Evolutionary conservation across 2,329 filamentous ascomycete genomes (phyloP), one percentile per base, ranked within the genome.

Genomic region (Clonostachys rhizophaga): DNA sequence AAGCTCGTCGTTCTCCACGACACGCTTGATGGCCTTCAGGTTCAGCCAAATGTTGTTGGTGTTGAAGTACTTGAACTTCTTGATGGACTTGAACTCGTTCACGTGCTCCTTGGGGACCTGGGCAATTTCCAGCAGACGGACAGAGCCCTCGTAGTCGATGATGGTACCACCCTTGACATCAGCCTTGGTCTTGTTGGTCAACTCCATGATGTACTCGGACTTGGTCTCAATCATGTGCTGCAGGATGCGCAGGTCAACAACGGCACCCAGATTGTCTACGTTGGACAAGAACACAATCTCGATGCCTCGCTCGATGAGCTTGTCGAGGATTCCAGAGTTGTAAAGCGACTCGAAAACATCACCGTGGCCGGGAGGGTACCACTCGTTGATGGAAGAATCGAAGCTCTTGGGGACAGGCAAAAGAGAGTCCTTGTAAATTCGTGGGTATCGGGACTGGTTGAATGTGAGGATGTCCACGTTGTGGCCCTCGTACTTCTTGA

Each of bases 1-100:
- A 47, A 99, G 86, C 78, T 97, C 92, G 69, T 96, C 90, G 71
- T 95, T 91, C 83, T 97, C 94, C 8, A 99, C 94, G 47, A 99
- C 91, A 51, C 94, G 91, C 87, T 97, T 97, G 75, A 99, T 88
- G 58, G 94, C 94, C 67, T 89, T 86, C 61, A 96, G 81, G 77
- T 96, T 96, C 81, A 99, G 88, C 94, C 94, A 99, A 75, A 99
- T 96, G 83, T 99, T 99, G 88, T 99, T 99, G 73, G 94, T 99
- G 84, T 99, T 99, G 87, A 99, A 99, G 85, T 99, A 99, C 83
- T 95, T 96, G 87, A 99, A 99, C 83, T 99, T 99, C 87, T 99
- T 99, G 81, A 99, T 99, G 43, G 91, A 96, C 86, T 99, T 99
- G 89, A 99, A 99, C 78, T 99, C 94, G 76, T 99, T 97, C 69